Percentiles rank a stretch among this genome's conserved stretches.
These are phyloP conservation scores for Cyberlindnera sargentensis DNA, from an alignment of 805 yeast genomes.

Conservation along the genomic window DNA sequence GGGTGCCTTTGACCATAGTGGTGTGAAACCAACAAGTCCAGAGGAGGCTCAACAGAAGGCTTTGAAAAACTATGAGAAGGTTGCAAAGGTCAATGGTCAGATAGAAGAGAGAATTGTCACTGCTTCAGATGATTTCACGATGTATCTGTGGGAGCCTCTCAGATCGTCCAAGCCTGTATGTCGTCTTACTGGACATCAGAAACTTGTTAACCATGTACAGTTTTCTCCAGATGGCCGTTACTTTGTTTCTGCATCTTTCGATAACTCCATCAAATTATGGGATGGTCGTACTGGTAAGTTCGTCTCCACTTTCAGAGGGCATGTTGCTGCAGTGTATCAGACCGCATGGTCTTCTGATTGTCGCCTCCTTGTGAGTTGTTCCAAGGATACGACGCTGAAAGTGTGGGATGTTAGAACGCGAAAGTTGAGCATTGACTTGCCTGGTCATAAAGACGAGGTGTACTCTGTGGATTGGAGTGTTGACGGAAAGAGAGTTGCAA, in stretches of 20 bases:
- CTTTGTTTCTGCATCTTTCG: conserved; percentile 90
- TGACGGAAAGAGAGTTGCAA: conserved; percentile 90
- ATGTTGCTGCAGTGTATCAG: conserved; percentile 96
- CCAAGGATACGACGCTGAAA: conserved; percentile 92
- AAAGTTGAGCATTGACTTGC: conserved; percentile 80
- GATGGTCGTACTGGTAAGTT: conserved; percentile 91
- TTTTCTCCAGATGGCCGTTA: conserved; percentile 94
- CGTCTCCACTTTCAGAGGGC: conserved; percentile 87
- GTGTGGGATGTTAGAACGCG: conserved; percentile 92
- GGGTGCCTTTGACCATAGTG: conserved; percentile 82
- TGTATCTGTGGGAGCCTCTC: conserved; percentile 94
- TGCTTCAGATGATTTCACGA: conserved; percentile 95
- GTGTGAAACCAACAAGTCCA: conserved; percentile 34
- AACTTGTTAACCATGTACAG: conserved; percentile 89
- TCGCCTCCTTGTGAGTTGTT: conserved; percentile 83
- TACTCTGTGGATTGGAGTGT: conserved; percentile 97
- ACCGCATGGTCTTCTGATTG: conserved; percentile 97
- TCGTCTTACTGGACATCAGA: conserved; percentile 97
- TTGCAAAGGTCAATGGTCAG: conserved; percentile 45
- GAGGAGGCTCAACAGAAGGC: conserved; percentile 45
- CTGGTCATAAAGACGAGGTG: conserved; percentile 95
- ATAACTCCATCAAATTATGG: conserved; percentile 93
- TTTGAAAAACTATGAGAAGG: conserved; percentile 46
- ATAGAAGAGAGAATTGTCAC: conserved; percentile 87
- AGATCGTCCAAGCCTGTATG: conserved; percentile 76